Percentiles rank a stretch among this genome's conserved stretches.
Evolutionary conservation across 1,284 basidiomycete genomes (phyloP).

Genomic region (Fomes fomentarius): DNA sequence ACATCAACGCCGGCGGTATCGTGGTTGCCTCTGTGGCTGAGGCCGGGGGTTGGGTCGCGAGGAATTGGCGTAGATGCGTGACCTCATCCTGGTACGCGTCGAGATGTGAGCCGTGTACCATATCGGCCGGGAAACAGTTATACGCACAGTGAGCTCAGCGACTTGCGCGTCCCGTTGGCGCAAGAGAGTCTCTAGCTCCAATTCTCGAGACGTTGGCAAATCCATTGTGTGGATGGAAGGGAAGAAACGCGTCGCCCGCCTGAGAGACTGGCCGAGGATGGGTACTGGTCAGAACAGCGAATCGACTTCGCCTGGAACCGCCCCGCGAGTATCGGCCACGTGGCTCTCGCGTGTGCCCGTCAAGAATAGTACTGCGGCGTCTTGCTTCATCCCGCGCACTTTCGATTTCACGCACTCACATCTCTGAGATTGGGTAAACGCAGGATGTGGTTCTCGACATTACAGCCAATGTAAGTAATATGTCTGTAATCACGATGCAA

Average conservation of each 20-base stretch:
- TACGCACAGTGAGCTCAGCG: conserved; percentile 66
- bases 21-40: conserved; percentile 62
- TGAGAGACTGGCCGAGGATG: conserved; percentile 23
- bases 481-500: no score
- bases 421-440: neutral
- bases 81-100: conserved; percentile 62
- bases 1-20: conserved; percentile 67
- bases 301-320: conserved; percentile 28
- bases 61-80: conserved; percentile 61
- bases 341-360: conserved; percentile 27
- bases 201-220: conserved; percentile 70
- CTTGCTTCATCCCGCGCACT: neutral
- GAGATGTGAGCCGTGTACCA: conserved; percentile 15
- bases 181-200: conserved; percentile 76
- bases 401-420: neutral
- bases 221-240: conserved; percentile 49
- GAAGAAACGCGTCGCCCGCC: conserved; percentile 26
- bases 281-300: conserved; percentile 22
- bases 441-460: neutral
- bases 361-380: neutral
- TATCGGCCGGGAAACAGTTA: conserved; percentile 8
- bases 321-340: conserved; percentile 31
- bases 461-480: no score
- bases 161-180: conserved; percentile 73
- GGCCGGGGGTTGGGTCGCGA: conserved; percentile 58